Base-by-base conservation (phyloP, 345 rosid species). In the Nasturtium officinale region DNA sequence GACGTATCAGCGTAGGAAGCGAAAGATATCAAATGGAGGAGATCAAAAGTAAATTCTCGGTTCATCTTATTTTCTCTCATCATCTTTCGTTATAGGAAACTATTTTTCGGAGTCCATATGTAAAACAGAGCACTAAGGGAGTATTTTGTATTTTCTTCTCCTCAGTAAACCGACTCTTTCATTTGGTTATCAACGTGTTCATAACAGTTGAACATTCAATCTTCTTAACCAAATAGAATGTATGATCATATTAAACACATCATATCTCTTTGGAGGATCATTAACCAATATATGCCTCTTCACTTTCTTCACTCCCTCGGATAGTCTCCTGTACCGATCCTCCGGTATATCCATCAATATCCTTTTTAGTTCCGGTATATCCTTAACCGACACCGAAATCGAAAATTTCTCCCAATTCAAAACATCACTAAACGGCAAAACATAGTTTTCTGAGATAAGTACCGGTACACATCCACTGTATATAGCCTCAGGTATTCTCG, bases 211-310 rank as follows among this genome's bases (percentile, higher is more conserved):
- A 28, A 72, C 69, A 45, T 87, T 87, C 72, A 88, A 67, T 76
- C 92, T 81, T 28, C 94, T 78, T 20, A 90, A 84, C 97, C 97
- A 88, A 29, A 90, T 62, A 0, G 97, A 88, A 46, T 88, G 97
- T 57, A 88, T 46, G 16, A 83, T 85, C 97, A 90, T 87, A 43
- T 86, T 82, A 61, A 88, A 88, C 23, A 88, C 83, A 79, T 90
- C 97, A 45, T 71, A 88, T 72, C 88, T 80, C 75, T 69, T 85
- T 17, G 95, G 90, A 55, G 97, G 82, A 63, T 82, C 75, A 71
- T 90, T 84, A 17, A 87, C 79, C 73, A 84, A 37, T 63, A 88
- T 87, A 73, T 88, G 95, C 25, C 79, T 65, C 57, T 81, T 85
- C 47, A 85, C 90, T 57, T 77, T 79, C 78, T 63, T 81, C 61